phyloP scores from a whole-genome alignment of 176 grass and related monocot species.

The Carex scoparia region DNA sequence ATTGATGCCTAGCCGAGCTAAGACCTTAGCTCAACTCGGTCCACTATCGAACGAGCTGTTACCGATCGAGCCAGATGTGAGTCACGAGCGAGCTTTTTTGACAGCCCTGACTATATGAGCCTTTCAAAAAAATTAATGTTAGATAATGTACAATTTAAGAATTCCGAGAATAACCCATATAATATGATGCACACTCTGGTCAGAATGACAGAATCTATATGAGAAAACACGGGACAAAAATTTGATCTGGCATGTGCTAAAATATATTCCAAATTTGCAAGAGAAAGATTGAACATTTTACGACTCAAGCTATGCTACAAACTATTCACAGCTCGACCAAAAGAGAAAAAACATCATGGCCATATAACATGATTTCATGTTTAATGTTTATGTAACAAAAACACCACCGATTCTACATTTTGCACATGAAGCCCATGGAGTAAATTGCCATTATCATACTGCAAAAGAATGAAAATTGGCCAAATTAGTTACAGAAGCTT shows the following conservation, averaged over 20 bases:
- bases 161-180: background rate
- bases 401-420: background rate
- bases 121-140: background rate
- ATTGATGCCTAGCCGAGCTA: too few relatives aligned
- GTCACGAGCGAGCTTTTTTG: too few relatives aligned
- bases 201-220: background rate
- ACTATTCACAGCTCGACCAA: conserved; percentile 12
- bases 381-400: background rate
- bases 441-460: background rate
- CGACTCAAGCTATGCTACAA: background rate
- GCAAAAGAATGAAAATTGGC: background rate
- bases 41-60: too few relatives aligned
- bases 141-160: background rate
- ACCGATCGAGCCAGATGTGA: too few relatives aligned
- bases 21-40: too few relatives aligned
- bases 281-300: background rate
- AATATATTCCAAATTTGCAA: background rate
- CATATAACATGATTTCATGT: background rate
- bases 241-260: background rate
- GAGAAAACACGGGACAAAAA: background rate
- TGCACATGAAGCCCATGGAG: background rate
- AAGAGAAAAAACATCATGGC: background rate
- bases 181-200: background rate
- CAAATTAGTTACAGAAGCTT: background rate
- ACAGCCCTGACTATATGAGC: too few relatives aligned